Conservation (phyloP, 306 rosid species). For the Pterocarpus macrocarpus region DNA sequence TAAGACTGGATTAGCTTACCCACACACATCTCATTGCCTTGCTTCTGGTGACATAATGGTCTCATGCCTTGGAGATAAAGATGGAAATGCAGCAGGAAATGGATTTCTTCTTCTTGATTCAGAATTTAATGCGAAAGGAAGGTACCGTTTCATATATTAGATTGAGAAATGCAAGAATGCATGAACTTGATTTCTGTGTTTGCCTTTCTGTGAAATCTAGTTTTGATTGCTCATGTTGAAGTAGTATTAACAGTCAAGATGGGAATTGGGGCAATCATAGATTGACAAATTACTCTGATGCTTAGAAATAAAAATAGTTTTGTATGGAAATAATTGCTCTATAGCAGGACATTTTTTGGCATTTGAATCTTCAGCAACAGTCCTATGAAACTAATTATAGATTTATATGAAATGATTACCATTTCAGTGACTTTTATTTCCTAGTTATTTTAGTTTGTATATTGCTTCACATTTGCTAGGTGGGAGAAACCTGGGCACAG, state of each 20-base stretch:
- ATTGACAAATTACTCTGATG: background rate
- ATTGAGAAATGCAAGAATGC: constrained; percentile 25
- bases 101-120: constrained; percentile 90
- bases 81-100: constrained; percentile 76
- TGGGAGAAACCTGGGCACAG: constrained; percentile 87
- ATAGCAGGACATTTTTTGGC: constrained; percentile 14
- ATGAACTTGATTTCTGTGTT: background rate
- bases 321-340: background rate
- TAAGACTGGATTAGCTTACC: constrained; percentile 80
- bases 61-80: constrained; percentile 81
- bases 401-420: background rate
- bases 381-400: background rate
- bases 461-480: constrained; percentile 48
- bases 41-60: constrained; percentile 84
- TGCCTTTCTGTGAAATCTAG: background rate
- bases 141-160: constrained; percentile 51
- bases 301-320: background rate
- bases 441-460: background rate
- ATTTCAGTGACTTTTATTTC: background rate
- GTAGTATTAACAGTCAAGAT: background rate
- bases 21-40: constrained; percentile 83
- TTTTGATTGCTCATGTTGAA: constrained; percentile 11
- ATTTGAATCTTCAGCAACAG: background rate
- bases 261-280: background rate
- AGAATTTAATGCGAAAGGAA: constrained; percentile 80